A percentile compares a stretch with the other conserved stretches of the same genome.
Evolutionary conservation across 2,329 filamentous ascomycete species (phyloP).

Genomic region (Beauveria bassiana): DNA sequence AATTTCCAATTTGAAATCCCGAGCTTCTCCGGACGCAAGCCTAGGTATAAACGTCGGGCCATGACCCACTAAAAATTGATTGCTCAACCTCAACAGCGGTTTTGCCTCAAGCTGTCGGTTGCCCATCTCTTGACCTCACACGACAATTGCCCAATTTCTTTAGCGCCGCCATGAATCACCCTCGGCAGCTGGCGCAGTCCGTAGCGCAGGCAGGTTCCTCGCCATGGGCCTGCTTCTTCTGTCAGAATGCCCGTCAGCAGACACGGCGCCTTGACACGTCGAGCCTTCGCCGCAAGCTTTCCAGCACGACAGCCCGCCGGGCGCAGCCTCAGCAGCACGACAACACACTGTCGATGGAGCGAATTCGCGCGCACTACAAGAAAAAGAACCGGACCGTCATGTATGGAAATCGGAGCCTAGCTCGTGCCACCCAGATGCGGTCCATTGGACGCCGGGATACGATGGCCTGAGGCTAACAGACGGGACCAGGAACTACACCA

Average conservation of each 20-base stretch:
- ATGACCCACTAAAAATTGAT: conserved; percentile 11
- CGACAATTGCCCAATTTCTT: not conserved
- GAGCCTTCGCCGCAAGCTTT: conserved; percentile 24
- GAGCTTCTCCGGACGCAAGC: not conserved
- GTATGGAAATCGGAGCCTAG: conserved; percentile 19
- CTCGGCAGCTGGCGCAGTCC: conserved; percentile 29
- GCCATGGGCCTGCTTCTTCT: conserved; percentile 31
- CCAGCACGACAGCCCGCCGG: conserved; percentile 21
- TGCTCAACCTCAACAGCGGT: not conserved
- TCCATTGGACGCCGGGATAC: not conserved
- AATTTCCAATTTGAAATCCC: not conserved
- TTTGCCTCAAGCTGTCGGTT: not conserved
- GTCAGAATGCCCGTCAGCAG: conserved; percentile 26
- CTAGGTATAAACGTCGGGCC: not conserved
- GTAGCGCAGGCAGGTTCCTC: conserved; percentile 19
- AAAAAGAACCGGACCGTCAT: conserved; percentile 57
- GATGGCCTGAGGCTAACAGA: not conserved
- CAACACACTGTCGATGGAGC: conserved; percentile 45
- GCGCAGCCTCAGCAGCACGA: conserved; percentile 19
- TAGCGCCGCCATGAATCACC: conserved; percentile 29
- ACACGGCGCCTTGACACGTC: conserved; percentile 17
- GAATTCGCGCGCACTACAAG: conserved; percentile 56
- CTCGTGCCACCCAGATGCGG: not conserved
- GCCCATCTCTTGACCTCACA: not conserved
- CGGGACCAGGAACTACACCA: conserved; percentile 55